Evolutionary conservation across 202 grass and related monocot genomes (phyloP).

Genomic region (Cymbopogon flexuosus): DNA sequence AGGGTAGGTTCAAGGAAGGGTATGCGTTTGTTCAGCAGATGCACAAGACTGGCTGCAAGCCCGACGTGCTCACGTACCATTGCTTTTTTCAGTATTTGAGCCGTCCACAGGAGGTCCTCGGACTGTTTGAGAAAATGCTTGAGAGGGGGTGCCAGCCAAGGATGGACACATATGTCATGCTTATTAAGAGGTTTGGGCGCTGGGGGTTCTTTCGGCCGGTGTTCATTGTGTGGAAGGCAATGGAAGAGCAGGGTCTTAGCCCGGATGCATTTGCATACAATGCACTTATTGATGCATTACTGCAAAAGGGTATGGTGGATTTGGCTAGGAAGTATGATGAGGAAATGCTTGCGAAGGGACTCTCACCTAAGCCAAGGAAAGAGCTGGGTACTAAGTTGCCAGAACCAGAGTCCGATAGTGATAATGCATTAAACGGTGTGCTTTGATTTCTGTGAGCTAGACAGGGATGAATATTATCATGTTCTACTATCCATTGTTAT

Average conservation of each 20-base stretch:
- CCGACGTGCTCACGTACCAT: conserved; percentile 83
- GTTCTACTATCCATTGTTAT: neutral
- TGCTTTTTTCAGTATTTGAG: conserved; percentile 85
- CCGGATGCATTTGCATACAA: conserved; percentile 88
- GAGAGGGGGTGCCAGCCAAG: conserved; percentile 51
- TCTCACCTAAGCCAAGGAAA: conserved; percentile 77
- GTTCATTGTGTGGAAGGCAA: conserved; percentile 69
- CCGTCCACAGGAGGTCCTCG: conserved; percentile 67
- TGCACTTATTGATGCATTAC: conserved; percentile 68
- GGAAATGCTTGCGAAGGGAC: conserved; percentile 73
- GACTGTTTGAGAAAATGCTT: conserved; percentile 83
- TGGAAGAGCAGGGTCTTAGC: conserved; percentile 64
- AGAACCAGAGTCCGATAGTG: conserved; percentile 38
- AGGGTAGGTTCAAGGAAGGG: conserved; percentile 70
- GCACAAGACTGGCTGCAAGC: conserved; percentile 50
- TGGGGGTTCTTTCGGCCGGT: conserved; percentile 84
- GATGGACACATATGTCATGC: conserved; percentile 95
- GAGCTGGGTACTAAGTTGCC: conserved; percentile 47
- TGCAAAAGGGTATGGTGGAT: conserved; percentile 84
- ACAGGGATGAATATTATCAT: neutral
- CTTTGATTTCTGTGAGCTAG: conserved; percentile 23
- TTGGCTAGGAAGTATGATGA: conserved; percentile 80
- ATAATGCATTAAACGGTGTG: conserved; percentile 39
- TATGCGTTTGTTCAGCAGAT: conserved; percentile 76
- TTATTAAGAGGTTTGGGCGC: conserved; percentile 87